Base-by-base conservation (phyloP, 2,329 filamentous ascomycete species). In the Monosporascus ibericus region DNA sequence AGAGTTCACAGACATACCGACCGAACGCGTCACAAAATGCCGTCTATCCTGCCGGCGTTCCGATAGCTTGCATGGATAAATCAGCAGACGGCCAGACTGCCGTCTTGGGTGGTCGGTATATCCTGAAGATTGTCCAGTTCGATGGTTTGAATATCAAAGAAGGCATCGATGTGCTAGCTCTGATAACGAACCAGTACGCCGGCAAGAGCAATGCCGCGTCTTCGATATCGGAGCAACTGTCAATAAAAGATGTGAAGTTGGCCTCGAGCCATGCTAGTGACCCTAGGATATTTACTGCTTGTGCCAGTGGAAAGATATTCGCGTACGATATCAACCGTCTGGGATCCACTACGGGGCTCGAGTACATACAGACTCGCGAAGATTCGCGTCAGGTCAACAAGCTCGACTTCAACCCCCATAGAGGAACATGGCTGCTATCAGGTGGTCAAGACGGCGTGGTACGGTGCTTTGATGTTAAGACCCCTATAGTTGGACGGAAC, bases 371-470 rank as follows among this genome's bases (percentile, higher is more conserved):
- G 63, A 80, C 75, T 48, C 75, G 78, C 44, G 82, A 86, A 60
- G 82, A 85, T 59, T 77, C 79, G 46, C 77, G 83, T 3, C 82
- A 86, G 69, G 75, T 86, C 58, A 85, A 85, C 58, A 78, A 79
- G 34, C 70, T 86, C 9, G 82, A 84, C 57, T 78, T 85, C 56
- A 85, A 82, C 56, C 83, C 83, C 0, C 80, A 84, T 59, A 69
- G 75, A 38, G 75, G 76, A 49, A 78, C 76, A 7, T 82, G 75
- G 68, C 66, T 86, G 11, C 70, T 86, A 3, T 84, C 83, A 0
- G 83, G 82, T 6, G 83, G 82, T 50, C 82, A 85, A 63, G 83
- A 86, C 65, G 82, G 83, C 44, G 75, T 80, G 11, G 79, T 84
- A 30, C 80, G 82, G 44, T 78, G 79, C 56, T 85, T 85, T 54